These are phyloP conservation scores for Globisporangium echinulatum DNA, from an alignment of 352 stramenopile species.

Conservation along the genomic window DNA sequence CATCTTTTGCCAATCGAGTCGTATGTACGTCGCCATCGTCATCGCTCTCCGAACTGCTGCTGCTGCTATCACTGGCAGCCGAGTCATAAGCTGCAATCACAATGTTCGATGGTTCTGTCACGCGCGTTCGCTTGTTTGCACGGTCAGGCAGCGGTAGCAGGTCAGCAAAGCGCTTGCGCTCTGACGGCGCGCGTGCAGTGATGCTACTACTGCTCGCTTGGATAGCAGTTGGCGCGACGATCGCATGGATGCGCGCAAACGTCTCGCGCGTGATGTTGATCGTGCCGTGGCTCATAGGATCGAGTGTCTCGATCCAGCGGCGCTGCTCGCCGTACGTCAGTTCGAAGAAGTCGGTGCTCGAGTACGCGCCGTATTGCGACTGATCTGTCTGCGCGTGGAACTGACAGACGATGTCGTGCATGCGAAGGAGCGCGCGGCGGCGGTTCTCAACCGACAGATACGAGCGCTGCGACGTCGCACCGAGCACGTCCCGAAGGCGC, in stretches of 20 bases:
- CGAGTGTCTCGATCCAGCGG: conserved; percentile 58
- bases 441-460: conserved; percentile 91
- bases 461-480: conserved; percentile 85
- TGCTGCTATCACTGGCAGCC: too few relatives aligned
- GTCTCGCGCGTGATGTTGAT: conserved; percentile 94
- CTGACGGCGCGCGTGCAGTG: too few relatives aligned
- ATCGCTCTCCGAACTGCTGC: too few relatives aligned
- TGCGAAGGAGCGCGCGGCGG: too few relatives aligned
- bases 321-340: neutral
- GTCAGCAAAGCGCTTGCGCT: too few relatives aligned
- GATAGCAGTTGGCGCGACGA: conserved; percentile 73
- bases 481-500: conserved; percentile 84
- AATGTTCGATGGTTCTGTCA: too few relatives aligned
- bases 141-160: too few relatives aligned
- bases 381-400: conserved; percentile 93
- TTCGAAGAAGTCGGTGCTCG: neutral
- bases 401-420: conserved; percentile 88
- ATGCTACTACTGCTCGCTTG: too few relatives aligned
- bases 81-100: too few relatives aligned
- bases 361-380: conserved; percentile 16
- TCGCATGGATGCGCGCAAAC: conserved; percentile 89
- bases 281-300: conserved; percentile 22
- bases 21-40: too few relatives aligned
- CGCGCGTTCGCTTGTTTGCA: too few relatives aligned
- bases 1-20: too few relatives aligned